Conservation (phyloP, 805 yeast genomes). For the Tetrapisispora namnaoensis region DNA sequence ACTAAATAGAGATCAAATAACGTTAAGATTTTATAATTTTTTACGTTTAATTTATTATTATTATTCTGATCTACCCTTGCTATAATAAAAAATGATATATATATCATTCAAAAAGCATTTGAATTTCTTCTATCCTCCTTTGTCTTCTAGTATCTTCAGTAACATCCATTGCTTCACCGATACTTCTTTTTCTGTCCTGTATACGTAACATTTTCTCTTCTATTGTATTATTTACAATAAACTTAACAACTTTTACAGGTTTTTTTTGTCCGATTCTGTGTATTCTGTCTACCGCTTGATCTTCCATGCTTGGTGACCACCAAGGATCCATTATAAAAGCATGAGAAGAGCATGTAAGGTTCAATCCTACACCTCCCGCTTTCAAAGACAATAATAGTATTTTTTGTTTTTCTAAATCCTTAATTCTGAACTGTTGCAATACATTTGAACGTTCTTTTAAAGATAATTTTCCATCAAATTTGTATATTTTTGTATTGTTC, state of each 20-base stretch:
- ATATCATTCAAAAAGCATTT: conserved; percentile 45
- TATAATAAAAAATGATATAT: too few species aligned
- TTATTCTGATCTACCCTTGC: neutral
- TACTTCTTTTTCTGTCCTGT: conserved; percentile 72
- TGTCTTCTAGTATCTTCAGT: conserved; percentile 67
- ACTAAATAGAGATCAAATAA: too few species aligned
- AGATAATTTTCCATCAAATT: conserved; percentile 76
- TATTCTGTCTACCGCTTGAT: conserved; percentile 84
- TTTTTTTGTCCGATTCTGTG: conserved; percentile 82
- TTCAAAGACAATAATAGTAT: conserved; percentile 66
- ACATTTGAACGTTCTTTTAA: conserved; percentile 56
- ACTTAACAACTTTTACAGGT: conserved; percentile 64
- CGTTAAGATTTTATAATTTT: too few species aligned
- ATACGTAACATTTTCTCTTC: conserved; percentile 83
- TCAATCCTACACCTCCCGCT: conserved; percentile 93
- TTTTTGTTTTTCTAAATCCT: conserved; percentile 28
- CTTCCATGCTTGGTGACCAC: conserved; percentile 92
- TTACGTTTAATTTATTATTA: neutral
- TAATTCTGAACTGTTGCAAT: conserved; percentile 42
- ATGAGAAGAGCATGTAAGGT: conserved; percentile 71
- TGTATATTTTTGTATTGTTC: conserved; percentile 33
- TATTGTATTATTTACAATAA: conserved; percentile 71
- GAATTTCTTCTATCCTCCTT: conserved; percentile 62
- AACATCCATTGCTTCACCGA: conserved; percentile 71
- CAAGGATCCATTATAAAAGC: conserved; percentile 94